Base-by-base conservation (phyloP, 2,329 filamentous ascomycete species). In the Colletotrichum gloeosporioides region DNA sequence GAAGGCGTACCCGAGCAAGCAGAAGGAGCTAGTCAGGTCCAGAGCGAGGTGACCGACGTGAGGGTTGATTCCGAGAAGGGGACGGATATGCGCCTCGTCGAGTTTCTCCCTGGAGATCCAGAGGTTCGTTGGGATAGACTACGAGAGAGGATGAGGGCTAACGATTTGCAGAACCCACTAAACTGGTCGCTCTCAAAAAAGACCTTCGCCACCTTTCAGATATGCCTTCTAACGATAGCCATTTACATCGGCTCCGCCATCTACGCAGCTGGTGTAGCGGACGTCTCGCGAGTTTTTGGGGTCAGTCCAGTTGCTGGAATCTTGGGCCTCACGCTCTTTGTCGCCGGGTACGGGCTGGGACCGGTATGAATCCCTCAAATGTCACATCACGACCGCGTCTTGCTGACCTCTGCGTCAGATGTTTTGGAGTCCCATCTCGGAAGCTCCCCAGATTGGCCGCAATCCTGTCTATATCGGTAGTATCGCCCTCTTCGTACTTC, bases 401-500 rank as follows among this genome's bases (percentile, higher is more conserved):
- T 15, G 8, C 72, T 75, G 22, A 75, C 39, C 6, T 7, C 4
- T n/a, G 8, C 2, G 12, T 8, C 9, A 69, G 75, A 77, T 75
- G 75, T 34, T 71, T 22, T 75, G 67, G 75, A 75, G 72, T 22
- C 69, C 73, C 27, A 22, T 77, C 8, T 76, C 73, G 6, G 76
- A 77, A 34, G 39, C 75, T 6, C 69, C 76, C 4, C 55, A 76
- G 6, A 67, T 76, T 49, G 76, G 73, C 3, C 73, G 76, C 27
- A 77, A 77, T 10, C 73, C 73, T 1, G 36, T 76, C 15, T 77
- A 77, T 8, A 76, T 77, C 61, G 70, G 65, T 15, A 77, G 69
- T 4, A 69, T 77, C 4, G 16, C 68, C 18, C 29, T 77, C 12
- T 77, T 77, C 18, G 55, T 73, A 4, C 25, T 77, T 8, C 39